Evolutionary conservation across 805 yeast genomes (phyloP), one percentile per base, ranked within the genome.

Genomic region (Starmerella asiatica): DNA sequence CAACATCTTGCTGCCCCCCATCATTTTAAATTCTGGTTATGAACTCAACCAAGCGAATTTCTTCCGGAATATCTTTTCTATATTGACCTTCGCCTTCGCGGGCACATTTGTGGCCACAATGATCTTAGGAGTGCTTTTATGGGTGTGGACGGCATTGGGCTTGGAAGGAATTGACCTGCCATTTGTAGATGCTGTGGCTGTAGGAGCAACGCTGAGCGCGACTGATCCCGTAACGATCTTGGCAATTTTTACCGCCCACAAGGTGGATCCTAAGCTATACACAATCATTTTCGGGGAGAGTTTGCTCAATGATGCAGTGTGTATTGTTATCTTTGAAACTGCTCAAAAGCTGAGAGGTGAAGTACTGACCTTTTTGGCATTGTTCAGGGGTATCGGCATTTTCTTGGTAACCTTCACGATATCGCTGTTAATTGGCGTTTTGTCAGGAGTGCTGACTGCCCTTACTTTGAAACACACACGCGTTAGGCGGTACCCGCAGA

Each of bases 251-350:
- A 91, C 88, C 57, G 91, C 97, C 12, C 91, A 91, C 63, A 86
- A 88, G 61, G 99, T 91, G 27, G 99, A 91, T 59, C 98, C 98
- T 9, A 91, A 93, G 60, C 67, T 91, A 35, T 91, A 93, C 64
- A 93, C 98, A 20, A 85, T 91, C 46, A 93, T 91, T 47, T 88
- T 91, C 59, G 99, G 99, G 36, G 99, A 91, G 61, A 82, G 95
- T 3, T 65, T 91, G 43, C 65, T 91, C 47, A 91, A 91, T 58
- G 99, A 91, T 64, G 99, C 99, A 28, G 93, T 91, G 44, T 85
- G 96, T 49, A 91, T 91, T 57, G 99, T 91, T 52, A 88, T 91
- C 94, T 91, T 91, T 64, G 98, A 91, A 63, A 91, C 99, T 0
- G 86, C 96, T 56, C 96, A 85, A 59, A 83, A 85, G 61, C 84